phyloP scores from a whole-genome alignment of 2,329 filamentous ascomycete species.

The Calonectria hongkongensis region DNA sequence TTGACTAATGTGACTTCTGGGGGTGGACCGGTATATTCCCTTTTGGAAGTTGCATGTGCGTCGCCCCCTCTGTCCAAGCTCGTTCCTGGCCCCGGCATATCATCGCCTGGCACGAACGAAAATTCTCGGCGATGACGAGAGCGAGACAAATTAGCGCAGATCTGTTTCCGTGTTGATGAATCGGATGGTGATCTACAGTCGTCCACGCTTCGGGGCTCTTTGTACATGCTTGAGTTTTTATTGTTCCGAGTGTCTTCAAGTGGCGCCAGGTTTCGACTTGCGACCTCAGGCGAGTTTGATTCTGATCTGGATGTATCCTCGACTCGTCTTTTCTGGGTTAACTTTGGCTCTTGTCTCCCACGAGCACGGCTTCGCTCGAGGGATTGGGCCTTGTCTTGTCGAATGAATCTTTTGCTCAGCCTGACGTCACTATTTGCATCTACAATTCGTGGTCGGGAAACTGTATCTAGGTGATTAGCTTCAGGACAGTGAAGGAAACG shows the following conservation, averaged over 20 bases:
- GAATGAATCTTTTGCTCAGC: slow-evolving; percentile 53
- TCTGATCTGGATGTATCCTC: slow-evolving; percentile 31
- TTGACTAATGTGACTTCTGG: slow-evolving; percentile 1
- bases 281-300: slow-evolving; percentile 26
- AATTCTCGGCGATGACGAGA: slow-evolving; percentile 52
- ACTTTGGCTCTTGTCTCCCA: neutral
- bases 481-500: neutral
- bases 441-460: slow-evolving; percentile 47
- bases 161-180: slow-evolving; percentile 16
- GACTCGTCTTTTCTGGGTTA: slow-evolving; percentile 2
- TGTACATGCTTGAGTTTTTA: slow-evolving; percentile 28
- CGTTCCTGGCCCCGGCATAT: slow-evolving; percentile 35
- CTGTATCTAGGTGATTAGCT: slow-evolving; percentile 35
- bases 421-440: slow-evolving; percentile 57
- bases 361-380: neutral
- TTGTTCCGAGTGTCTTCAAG: slow-evolving; percentile 31
- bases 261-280: slow-evolving; percentile 27
- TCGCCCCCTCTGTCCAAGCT: neutral
- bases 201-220: slow-evolving; percentile 25
- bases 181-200: slow-evolving; percentile 18
- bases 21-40: neutral
- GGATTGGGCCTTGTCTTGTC: slow-evolving; percentile 8
- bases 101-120: slow-evolving; percentile 55
- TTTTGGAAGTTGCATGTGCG: neutral
- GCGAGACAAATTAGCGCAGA: slow-evolving; percentile 9